Percentiles rank a stretch among this genome's conserved stretches.
Conservation (phyloP, 2,329 filamentous ascomycete species). For the Drechslerella coelobrocha region DNA sequence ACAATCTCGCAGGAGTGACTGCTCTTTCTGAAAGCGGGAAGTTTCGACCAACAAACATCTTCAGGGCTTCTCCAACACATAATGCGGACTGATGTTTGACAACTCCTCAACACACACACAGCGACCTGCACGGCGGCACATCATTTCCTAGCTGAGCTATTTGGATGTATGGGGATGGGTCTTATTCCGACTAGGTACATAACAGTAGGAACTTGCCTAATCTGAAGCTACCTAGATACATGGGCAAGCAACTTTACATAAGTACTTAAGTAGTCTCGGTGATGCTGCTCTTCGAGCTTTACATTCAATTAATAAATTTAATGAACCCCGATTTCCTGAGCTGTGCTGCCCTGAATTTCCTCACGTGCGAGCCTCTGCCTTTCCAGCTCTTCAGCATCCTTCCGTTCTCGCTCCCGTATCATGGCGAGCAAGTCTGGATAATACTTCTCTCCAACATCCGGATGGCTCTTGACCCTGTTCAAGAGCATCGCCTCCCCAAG, state of each 20-base stretch:
- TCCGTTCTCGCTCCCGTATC: slow-evolving; percentile 66
- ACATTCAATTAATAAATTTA: no score
- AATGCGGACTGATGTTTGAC: no score
- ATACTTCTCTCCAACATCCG: slow-evolving; percentile 83
- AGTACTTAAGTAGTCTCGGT: no score
- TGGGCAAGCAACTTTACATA: no score
- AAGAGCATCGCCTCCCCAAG: slow-evolving; percentile 83
- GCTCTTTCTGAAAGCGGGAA: slow-evolving; percentile 40
- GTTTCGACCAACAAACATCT: slow-evolving; percentile 13
- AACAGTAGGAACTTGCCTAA: neutral
- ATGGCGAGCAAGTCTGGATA: slow-evolving; percentile 68
- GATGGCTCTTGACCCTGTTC: slow-evolving; percentile 85
- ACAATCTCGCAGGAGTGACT: slow-evolving; percentile 35
- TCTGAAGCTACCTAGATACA: neutral
- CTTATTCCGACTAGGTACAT: neutral
- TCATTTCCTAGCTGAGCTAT: no score
- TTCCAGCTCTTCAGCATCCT: slow-evolving; percentile 58
- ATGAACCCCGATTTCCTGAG: slow-evolving; percentile 36
- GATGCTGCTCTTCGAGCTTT: no score
- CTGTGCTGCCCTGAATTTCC: slow-evolving; percentile 16
- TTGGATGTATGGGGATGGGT: no score
- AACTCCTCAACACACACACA: neutral
- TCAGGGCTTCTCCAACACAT: slow-evolving; percentile 34
- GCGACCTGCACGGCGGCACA: no score
- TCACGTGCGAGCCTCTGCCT: slow-evolving; percentile 32